Conservation (phyloP, 2,329 filamentous ascomycete genomes). For the Sclerotinia minor region DNA sequence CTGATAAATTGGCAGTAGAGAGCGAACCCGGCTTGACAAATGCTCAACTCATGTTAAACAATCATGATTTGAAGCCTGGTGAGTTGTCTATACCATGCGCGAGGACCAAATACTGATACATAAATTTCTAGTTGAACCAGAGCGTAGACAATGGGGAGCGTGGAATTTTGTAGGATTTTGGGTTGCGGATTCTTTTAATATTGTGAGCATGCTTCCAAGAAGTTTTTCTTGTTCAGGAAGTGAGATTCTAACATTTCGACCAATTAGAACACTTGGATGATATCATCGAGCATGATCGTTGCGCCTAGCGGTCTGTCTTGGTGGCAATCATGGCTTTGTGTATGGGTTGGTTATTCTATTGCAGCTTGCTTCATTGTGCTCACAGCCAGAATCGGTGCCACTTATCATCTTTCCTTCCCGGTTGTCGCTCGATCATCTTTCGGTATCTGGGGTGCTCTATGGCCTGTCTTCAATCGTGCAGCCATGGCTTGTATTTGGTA, state of each 20-base stretch:
- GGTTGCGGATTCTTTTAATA: conserved; percentile 83
- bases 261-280: conserved; percentile 83
- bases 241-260: conserved; percentile 30
- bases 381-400: conserved; percentile 81
- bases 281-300: conserved; percentile 78
- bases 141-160: conserved; percentile 77
- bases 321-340: conserved; percentile 91
- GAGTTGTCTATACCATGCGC: conserved; percentile 21
- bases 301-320: conserved; percentile 65
- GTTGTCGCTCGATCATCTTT: conserved; percentile 77
- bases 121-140: conserved; percentile 62
- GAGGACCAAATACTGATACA: conserved; percentile 30
- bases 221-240: neutral
- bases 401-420: conserved; percentile 87
- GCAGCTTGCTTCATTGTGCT: conserved; percentile 72
- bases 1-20: conserved; percentile 68
- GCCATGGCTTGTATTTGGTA: conserved; percentile 84
- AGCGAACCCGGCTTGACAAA: conserved; percentile 74
- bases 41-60: conserved; percentile 82
- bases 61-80: conserved; percentile 73
- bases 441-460: conserved; percentile 84
- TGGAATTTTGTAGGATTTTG: conserved; percentile 91
- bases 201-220: conserved; percentile 47
- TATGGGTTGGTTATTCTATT: conserved; percentile 83
- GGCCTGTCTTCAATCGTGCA: conserved; percentile 88